These are phyloP conservation scores for Leccinum fallax DNA, from an alignment of 1,284 basidiomycete genomes.

Conservation along the genomic window DNA sequence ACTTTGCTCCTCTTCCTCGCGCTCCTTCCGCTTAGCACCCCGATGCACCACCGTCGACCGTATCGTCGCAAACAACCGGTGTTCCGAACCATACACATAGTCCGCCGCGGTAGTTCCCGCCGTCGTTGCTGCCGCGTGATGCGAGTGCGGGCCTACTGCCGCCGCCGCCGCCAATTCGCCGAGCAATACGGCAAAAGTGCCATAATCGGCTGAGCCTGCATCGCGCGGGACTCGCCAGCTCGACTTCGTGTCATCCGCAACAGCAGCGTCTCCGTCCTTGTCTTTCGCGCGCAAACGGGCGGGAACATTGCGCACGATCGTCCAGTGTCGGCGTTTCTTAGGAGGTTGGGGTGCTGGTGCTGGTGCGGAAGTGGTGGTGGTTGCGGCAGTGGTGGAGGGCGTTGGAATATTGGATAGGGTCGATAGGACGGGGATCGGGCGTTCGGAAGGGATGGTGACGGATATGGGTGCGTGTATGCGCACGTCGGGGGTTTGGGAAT, in stretches of 20 bases:
- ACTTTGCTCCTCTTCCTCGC: constrained; percentile 10
- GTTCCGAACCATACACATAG: not conserved
- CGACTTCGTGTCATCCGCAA: constrained; percentile 27
- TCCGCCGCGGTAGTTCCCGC: not conserved
- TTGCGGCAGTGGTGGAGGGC: not conserved
- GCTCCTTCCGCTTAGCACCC: not conserved
- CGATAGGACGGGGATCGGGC: constrained; percentile 18
- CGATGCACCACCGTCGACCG: not conserved
- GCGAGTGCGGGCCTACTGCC: not conserved
- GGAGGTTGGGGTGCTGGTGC: not conserved
- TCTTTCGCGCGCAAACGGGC: constrained; percentile 54
- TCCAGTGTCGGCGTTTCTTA: constrained; percentile 43
- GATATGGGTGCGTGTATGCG: constrained; percentile 11
- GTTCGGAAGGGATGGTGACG: constrained; percentile 18
- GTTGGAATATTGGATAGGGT: constrained; percentile 9
- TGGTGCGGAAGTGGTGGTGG: not conserved
- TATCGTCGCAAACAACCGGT: not conserved
- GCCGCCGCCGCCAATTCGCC: not conserved
- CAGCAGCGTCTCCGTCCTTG: constrained; percentile 48
- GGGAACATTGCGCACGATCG: constrained; percentile 40
- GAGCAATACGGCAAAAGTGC: not conserved
- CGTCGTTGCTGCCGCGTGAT: not conserved
- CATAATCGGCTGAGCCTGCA: constrained; percentile 52
- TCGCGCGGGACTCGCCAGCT: constrained; percentile 54
- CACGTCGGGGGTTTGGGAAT: not conserved